These are phyloP conservation scores for Pseudogymnoascus sp. DNA, from an alignment of 2,329 filamentous ascomycete species.

Conservation along the genomic window DNA sequence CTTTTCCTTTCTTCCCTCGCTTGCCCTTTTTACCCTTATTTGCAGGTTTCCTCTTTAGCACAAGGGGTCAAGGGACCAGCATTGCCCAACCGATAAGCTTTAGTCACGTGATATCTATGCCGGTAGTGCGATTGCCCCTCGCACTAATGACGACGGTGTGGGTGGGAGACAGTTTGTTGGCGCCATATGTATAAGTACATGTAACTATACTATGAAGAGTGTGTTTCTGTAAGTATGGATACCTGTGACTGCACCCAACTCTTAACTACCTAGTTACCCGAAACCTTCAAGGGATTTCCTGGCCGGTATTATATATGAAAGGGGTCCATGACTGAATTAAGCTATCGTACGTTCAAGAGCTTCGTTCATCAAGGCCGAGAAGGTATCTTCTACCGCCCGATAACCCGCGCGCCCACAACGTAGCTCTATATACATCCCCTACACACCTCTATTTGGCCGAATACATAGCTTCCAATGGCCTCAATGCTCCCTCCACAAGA, in stretches of 20 bases:
- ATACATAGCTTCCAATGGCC: background rate
- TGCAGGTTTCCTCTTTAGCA: slow-evolving; percentile 21
- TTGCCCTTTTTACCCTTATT: slow-evolving; percentile 24
- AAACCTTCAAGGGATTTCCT: background rate
- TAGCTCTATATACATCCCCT: background rate
- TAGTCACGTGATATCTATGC: background rate
- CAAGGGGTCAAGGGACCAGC: background rate
- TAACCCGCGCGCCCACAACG: background rate
- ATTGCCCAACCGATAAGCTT: background rate
- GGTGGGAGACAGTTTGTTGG: background rate
- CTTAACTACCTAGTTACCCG: background rate
- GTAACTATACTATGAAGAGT: background rate
- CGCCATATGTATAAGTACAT: background rate
- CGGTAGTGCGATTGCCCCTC: background rate
- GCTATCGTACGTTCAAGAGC: background rate
- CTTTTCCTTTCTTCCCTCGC: slow-evolving; percentile 26
- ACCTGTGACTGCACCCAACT: background rate
- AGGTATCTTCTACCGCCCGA: background rate
- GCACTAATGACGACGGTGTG: background rate
- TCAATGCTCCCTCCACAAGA: background rate
- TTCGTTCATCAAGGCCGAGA: background rate
- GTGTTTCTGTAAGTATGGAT: background rate
- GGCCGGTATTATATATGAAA: background rate
- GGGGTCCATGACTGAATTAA: background rate
- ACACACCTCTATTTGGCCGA: background rate